Percentiles rank a stretch among this genome's conserved stretches.
Evolutionary conservation across 73 alveolate species (phyloP).

Genomic region (Stentor coeruleus): DNA sequence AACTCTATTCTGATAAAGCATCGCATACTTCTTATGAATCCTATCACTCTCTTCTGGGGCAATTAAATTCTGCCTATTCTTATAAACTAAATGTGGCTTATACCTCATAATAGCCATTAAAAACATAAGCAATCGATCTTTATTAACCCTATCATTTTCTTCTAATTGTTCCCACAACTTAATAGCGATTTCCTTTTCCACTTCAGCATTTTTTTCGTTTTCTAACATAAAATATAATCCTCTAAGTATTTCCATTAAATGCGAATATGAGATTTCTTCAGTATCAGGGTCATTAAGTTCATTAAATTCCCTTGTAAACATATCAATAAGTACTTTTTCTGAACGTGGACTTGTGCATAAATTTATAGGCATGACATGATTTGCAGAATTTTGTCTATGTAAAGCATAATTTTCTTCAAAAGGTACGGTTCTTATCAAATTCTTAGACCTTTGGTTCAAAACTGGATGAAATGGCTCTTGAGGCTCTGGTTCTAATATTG

Average conservation of each 20-base stretch:
- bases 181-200: background rate
- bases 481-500: no score
- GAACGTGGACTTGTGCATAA: slow-evolving; percentile 2
- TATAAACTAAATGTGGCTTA: background rate
- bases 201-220: background rate
- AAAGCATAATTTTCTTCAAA: no score
- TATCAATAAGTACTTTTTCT: background rate
- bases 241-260: background rate
- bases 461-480: no score
- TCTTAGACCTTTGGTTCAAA: no score
- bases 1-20: background rate
- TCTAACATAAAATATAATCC: background rate
- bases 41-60: no score
- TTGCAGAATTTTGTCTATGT: no score
- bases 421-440: no score
- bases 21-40: background rate
- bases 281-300: background rate
- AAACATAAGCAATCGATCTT: background rate
- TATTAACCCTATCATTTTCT: no score
- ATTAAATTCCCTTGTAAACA: background rate
- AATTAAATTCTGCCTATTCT: no score
- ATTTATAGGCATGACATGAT: no score
- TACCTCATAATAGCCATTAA: background rate
- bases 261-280: background rate
- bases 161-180: background rate